Conservation (phyloP, 768 basidiomycete species). For the Brasilioporus rufonigricans region DNA sequence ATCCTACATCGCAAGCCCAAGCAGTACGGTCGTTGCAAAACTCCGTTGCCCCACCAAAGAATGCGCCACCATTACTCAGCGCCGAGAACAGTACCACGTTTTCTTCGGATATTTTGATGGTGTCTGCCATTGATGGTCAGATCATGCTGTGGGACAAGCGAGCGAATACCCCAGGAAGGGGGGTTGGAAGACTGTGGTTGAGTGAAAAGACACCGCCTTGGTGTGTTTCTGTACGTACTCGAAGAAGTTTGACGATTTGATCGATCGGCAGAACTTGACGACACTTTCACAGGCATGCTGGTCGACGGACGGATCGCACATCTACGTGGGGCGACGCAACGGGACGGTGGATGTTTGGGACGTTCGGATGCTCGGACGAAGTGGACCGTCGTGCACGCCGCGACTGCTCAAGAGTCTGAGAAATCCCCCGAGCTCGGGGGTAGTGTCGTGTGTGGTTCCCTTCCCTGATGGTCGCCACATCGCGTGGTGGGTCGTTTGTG, state of each 20-base stretch:
- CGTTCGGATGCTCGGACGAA: slow-evolving; percentile 72
- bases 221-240: slow-evolving; percentile 81
- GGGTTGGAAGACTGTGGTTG: slow-evolving; percentile 84
- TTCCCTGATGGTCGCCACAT: slow-evolving; percentile 93
- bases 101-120: slow-evolving; percentile 84
- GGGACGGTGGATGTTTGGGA: slow-evolving; percentile 95
- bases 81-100: slow-evolving; percentile 55
- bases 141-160: slow-evolving; percentile 90
- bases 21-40: slow-evolving; percentile 29
- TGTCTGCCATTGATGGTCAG: slow-evolving; percentile 89
- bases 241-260: not conserved
- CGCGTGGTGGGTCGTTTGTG: slow-evolving; percentile 65
- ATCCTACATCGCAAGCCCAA: slow-evolving; percentile 22
- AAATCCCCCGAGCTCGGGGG: slow-evolving; percentile 86
- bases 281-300: slow-evolving; percentile 74
- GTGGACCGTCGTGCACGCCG: slow-evolving; percentile 63
- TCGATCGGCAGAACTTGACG: not conserved
- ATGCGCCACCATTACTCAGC: slow-evolving; percentile 74
- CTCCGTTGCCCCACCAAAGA: slow-evolving; percentile 60
- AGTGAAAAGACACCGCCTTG: slow-evolving; percentile 92
- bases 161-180: slow-evolving; percentile 56
- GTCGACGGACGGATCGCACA: slow-evolving; percentile 83
- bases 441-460: slow-evolving; percentile 86
- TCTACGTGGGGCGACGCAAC: slow-evolving; percentile 89
- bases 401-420: slow-evolving; percentile 77